Percentiles rank a stretch among this genome's conserved stretches.
Conservation (phyloP, 1,284 basidiomycete species). For the Sanghuangporus baumii region DNA sequence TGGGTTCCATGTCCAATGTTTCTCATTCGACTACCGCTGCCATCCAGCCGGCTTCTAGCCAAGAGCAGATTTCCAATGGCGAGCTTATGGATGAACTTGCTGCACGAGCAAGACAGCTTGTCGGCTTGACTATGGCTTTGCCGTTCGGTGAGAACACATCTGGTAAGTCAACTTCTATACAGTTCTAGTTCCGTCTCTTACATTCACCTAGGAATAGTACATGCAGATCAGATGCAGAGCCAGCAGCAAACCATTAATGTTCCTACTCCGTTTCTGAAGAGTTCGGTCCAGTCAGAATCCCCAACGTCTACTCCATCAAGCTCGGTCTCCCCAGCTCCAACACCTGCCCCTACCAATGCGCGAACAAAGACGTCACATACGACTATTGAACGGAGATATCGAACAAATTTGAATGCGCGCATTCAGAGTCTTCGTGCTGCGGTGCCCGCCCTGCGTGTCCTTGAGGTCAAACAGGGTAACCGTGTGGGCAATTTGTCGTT, state of each 20-base stretch:
- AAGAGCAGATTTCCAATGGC: slow-evolving; percentile 1
- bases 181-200: neutral
- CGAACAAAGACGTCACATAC: slow-evolving; percentile 87
- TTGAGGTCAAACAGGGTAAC: slow-evolving; percentile 45
- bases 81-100: slow-evolving; percentile 13
- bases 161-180: slow-evolving; percentile 22
- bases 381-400: slow-evolving; percentile 85
- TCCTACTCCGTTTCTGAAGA: slow-evolving; percentile 26
- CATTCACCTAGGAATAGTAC: neutral
- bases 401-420: slow-evolving; percentile 86
- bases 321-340: slow-evolving; percentile 26
- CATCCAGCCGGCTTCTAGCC: too few relatives aligned
- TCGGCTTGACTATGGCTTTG: slow-evolving; percentile 14
- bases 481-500: slow-evolving; percentile 30
- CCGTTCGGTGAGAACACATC: slow-evolving; percentile 7
- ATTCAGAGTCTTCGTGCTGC: slow-evolving; percentile 79
- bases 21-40: neutral
- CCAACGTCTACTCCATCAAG: slow-evolving; percentile 29
- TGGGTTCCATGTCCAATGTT: neutral
- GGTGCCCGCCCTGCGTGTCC: slow-evolving; percentile 75
- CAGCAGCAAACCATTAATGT: slow-evolving; percentile 23
- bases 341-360: slow-evolving; percentile 23
- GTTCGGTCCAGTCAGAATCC: slow-evolving; percentile 14
- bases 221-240: neutral
- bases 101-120: slow-evolving; percentile 11